Percentiles rank a stretch among this genome's conserved stretches.
phyloP scores from a whole-genome alignment of 129 eudicot genomes.

The Gnaphalium uliginosum region DNA sequence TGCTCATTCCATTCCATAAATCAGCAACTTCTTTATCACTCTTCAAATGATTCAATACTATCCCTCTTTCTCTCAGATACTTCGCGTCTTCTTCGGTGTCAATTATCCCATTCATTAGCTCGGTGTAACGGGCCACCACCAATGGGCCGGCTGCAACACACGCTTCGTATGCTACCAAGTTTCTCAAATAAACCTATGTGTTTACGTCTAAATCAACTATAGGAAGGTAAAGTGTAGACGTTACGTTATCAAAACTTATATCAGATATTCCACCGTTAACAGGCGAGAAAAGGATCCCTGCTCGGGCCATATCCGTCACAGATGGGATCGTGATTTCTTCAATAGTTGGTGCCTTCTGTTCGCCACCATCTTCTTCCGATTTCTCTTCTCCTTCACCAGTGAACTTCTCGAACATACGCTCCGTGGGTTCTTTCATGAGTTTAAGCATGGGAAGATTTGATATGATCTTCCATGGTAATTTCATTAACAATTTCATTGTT shows the following conservation, averaged over 20 bases:
- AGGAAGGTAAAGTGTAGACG: conserved; percentile 47
- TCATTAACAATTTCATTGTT: conserved; percentile 25
- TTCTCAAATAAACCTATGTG: conserved; percentile 52
- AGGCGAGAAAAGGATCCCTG: conserved; percentile 51
- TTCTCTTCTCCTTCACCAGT: conserved; percentile 23
- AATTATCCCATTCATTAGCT: conserved; percentile 82
- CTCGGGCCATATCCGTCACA: conserved; percentile 48
- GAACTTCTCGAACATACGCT: conserved; percentile 11
- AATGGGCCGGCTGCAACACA: conserved; percentile 59
- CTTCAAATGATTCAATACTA: conserved; percentile 62
- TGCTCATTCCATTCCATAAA: conserved; percentile 82
- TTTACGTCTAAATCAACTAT: conserved; percentile 49
- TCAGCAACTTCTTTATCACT: conserved; percentile 74
- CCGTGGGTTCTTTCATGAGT: conserved; percentile 45
- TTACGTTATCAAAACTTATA: conserved; percentile 43
- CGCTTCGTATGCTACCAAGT: conserved; percentile 82
- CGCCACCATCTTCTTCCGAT: neutral
- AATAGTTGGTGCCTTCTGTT: conserved; percentile 36
- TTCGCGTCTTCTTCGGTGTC: conserved; percentile 64
- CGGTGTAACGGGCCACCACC: conserved; percentile 69
- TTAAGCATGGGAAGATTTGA: conserved; percentile 50
- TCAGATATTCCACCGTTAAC: conserved; percentile 44
- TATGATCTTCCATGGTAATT: conserved; percentile 50
- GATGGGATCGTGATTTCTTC: conserved; percentile 84
- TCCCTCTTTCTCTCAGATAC: conserved; percentile 51